phyloP scores from a whole-genome alignment of 2,329 filamentous ascomycete genomes.

The Diaporthe ilicicola region DNA sequence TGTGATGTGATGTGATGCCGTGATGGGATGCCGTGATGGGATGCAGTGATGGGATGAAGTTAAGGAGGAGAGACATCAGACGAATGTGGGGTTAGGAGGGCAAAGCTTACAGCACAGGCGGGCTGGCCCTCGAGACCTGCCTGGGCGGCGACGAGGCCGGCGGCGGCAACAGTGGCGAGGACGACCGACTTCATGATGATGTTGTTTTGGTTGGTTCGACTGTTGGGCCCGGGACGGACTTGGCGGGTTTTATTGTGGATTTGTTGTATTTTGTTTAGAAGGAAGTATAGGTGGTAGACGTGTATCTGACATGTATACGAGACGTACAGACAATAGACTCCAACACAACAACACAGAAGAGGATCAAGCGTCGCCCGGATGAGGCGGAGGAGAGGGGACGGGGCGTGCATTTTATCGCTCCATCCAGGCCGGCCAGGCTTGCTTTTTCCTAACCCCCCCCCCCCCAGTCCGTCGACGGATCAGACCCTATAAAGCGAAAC shows the following conservation, averaged over 20 bases:
- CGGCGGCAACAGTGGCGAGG: slow-evolving; percentile 38
- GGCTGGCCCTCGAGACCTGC: slow-evolving; percentile 46
- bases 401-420: not conserved
- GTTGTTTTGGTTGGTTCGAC: slow-evolving; percentile 4
- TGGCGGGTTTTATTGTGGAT: not conserved
- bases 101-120: slow-evolving; percentile 45
- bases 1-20: not conserved
- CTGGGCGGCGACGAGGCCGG: slow-evolving; percentile 43
- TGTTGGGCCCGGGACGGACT: not conserved
- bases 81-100: not conserved
- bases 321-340: not conserved
- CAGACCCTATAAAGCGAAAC: slow-evolving; percentile 33
- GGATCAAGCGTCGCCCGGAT: not conserved
- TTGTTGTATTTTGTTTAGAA: not conserved
- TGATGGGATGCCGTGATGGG: not conserved
- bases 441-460: no score
- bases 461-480: slow-evolving; percentile 1
- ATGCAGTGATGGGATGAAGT: no score
- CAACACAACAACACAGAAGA: no score
- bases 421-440: no score
- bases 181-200: slow-evolving; percentile 42
- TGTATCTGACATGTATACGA: not conserved
- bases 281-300: no score
- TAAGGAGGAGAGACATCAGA: not conserved
- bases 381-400: not conserved